A percentile compares a stretch with the other conserved stretches of the same genome.
These are phyloP conservation scores for Dendrobium chrysotoxum DNA, from an alignment of 106 monocot genomes.

Conservation along the genomic window DNA sequence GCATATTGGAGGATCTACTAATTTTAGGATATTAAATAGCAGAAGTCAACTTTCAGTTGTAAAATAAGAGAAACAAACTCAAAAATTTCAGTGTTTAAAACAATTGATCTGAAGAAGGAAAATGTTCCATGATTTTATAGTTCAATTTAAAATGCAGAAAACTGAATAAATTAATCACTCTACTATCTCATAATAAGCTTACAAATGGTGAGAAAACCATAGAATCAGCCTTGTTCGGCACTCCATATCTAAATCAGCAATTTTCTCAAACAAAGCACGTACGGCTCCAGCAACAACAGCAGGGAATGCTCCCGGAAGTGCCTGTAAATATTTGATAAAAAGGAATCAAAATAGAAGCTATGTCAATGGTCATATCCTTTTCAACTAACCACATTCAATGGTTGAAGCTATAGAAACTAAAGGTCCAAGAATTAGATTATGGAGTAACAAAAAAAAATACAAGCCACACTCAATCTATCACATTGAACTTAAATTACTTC, in stretches of 20 bases:
- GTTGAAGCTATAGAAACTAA: no score
- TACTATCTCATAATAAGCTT: constrained; percentile 19
- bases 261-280: constrained; percentile 76
- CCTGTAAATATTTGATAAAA: constrained; percentile 26
- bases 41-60: neutral
- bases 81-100: neutral
- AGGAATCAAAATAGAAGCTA: neutral
- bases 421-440: no score
- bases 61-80: neutral
- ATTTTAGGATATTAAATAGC: neutral
- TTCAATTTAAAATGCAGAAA: neutral
- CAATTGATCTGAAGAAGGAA: neutral
- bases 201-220: constrained; percentile 99
- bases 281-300: constrained; percentile 86
- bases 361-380: neutral
- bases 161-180: neutral
- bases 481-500: no score
- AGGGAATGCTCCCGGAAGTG: constrained; percentile 92
- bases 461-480: no score
- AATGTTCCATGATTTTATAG: neutral
- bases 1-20: no score
- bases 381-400: neutral
- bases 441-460: no score
- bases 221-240: constrained; percentile 82
- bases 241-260: constrained; percentile 90